Evolutionary conservation across 768 basidiomycete species (phyloP), one percentile per base, ranked within the genome.

Genomic region (Rhodotorula toruloides): DNA sequence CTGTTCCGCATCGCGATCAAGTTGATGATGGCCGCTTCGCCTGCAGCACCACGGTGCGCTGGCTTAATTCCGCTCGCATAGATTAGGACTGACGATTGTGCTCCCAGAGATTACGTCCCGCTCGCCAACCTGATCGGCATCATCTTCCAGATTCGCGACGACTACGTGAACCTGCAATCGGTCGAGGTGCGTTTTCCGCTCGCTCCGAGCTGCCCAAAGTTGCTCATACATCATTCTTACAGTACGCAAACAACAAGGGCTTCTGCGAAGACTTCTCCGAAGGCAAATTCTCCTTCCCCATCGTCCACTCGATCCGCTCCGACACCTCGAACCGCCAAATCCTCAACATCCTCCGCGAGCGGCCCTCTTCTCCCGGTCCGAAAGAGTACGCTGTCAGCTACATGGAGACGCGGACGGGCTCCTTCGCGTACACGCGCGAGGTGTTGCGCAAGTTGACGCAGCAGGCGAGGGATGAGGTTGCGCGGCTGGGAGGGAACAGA

Each of bases 141-240:
- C n/a, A 88, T 86, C 74, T 96, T 91, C 77, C 94, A 98, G 76
- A 93, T 98, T 72, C 80, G 92, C n/a, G 94, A 98, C 73, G 94
- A 97, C 76, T 88, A 92, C 52, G 91, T 94, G 89, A 97, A 97
- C 73, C 79, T 97, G 32, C 87, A 93, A 74, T 90, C 89, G 54
- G 83, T 83, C 25, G 85, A 92, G 81, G 91, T 91, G 72, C 32
- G 79, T 66, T 39, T 13, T 36, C 36, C 16, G 25, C 31, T n/a
- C 16, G 6, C 37, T 60, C 25, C 12, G 19, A 21, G n/a, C 27
- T 47, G 32, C 43, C 22, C 21, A 2, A 10, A 53, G 25, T 43
- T 40, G n/a, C 57, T 31, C 17, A n/a, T 27, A 5, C 14, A 7
- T 14, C 31, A 11, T 57, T 13, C n/a, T 27, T 2, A 21, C 70